Evolutionary conservation across 2,329 filamentous ascomycete genomes (phyloP).

Genomic region (Gliomastix tumulicola): DNA sequence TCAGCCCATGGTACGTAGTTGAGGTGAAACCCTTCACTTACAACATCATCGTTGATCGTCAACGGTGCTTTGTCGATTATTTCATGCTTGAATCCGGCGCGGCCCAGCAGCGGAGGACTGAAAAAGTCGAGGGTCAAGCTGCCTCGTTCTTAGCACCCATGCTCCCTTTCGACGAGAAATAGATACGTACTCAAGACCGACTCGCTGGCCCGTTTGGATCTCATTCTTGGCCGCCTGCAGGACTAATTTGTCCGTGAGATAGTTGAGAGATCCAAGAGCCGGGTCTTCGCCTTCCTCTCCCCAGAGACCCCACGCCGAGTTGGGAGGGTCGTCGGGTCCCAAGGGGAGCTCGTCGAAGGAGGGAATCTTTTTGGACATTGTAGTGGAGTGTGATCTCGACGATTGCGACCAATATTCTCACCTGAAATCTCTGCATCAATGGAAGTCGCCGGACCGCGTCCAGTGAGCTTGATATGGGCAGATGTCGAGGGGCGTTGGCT

Average conservation of each 20-base stretch:
- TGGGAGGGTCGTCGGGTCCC: conserved; percentile 36
- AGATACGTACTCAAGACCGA: conserved; percentile 9
- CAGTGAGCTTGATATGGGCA: too few species aligned
- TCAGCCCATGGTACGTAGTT: too few species aligned
- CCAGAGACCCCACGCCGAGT: conserved; percentile 51
- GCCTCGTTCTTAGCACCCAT: too few species aligned
- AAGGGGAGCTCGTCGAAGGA: conserved; percentile 40
- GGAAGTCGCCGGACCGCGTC: too few species aligned
- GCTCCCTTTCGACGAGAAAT: too few species aligned
- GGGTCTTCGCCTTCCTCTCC: conserved; percentile 27
- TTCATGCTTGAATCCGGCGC: conserved; percentile 8
- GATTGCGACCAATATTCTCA: too few species aligned
- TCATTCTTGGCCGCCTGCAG: conserved; percentile 5
- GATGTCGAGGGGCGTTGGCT: too few species aligned
- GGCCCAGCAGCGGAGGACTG: conserved; percentile 7
- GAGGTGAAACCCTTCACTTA: too few species aligned
- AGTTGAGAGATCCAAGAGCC: conserved; percentile 46
- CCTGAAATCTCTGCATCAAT: too few species aligned
- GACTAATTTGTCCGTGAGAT: conserved; percentile 30
- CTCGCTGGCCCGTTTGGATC: conserved; percentile 6
- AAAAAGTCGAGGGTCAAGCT: conserved; percentile 9
- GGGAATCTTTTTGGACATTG: too few species aligned
- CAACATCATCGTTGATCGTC: conserved; percentile 10
- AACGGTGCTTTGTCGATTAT: conserved; percentile 8
- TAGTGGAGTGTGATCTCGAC: too few species aligned